phyloP scores from a whole-genome alignment of 2,329 filamentous ascomycete genomes.

The Monosporascus sp. region DNA sequence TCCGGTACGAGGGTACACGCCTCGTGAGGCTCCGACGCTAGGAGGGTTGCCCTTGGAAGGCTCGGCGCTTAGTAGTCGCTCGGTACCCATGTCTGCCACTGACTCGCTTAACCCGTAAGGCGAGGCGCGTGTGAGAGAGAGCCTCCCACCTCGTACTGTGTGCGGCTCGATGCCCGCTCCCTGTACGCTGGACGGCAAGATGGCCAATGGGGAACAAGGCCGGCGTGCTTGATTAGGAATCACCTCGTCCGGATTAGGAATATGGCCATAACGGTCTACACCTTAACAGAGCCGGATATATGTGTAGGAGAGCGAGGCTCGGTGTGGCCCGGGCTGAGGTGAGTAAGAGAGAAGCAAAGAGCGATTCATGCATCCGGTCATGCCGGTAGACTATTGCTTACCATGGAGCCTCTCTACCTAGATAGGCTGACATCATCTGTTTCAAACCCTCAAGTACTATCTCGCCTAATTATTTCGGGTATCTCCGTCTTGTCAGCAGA shows the following conservation, averaged over 20 bases:
- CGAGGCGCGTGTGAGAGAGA: background rate
- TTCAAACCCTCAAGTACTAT: background rate
- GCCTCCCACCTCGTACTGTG: background rate
- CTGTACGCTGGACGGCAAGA: background rate
- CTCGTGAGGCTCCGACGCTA: background rate
- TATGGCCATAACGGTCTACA: background rate
- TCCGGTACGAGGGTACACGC: background rate
- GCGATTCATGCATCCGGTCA: background rate
- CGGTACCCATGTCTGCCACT: background rate
- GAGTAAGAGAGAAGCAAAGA: background rate
- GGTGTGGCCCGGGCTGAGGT: background rate
- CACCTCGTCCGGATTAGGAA: background rate
- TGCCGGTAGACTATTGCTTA: background rate
- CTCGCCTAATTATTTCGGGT: background rate
- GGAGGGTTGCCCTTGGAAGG: background rate
- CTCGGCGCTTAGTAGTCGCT: slow-evolving; percentile 1
- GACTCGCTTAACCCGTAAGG: background rate
- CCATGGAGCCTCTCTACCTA: background rate
- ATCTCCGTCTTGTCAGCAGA: background rate
- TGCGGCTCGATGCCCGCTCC: background rate
- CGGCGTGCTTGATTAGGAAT: background rate
- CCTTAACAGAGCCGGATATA: background rate
- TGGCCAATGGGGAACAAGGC: background rate
- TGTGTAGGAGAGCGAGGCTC: background rate
- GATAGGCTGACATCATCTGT: background rate